These are phyloP conservation scores for Teunomyces stri DNA, from an alignment of 805 yeast species.

Conservation along the genomic window DNA sequence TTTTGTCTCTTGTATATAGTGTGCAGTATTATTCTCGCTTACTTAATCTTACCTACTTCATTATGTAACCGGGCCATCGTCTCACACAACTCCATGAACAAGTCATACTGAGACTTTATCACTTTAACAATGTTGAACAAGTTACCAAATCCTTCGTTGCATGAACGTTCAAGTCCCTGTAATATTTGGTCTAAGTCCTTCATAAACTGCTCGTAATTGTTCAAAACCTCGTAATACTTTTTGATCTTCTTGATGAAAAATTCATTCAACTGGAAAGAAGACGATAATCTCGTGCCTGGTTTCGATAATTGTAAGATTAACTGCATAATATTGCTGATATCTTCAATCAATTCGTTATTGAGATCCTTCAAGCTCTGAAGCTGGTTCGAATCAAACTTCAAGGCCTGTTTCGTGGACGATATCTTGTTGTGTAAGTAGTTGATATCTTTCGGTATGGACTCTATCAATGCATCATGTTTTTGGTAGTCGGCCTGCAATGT, in stretches of 20 bases:
- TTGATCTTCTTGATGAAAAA: conserved; percentile 53
- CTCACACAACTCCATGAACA: conserved; percentile 75
- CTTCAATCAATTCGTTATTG: conserved; percentile 44
- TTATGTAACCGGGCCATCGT: conserved; percentile 67
- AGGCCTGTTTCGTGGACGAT: conserved; percentile 64
- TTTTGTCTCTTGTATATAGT: neutral
- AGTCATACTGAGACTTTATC: conserved; percentile 61
- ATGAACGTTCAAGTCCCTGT: conserved; percentile 38
- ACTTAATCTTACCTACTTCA: conserved; percentile 21
- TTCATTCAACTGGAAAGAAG: conserved; percentile 52
- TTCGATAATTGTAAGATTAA: conserved; percentile 49
- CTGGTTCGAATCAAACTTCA: conserved; percentile 45
- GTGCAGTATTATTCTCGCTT: neutral
- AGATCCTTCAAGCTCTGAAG: conserved; percentile 31
- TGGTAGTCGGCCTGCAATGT: conserved; percentile 57
- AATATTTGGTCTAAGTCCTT: conserved; percentile 58
- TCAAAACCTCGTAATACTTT: conserved; percentile 46
- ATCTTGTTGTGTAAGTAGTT: conserved; percentile 59
- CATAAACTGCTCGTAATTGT: conserved; percentile 61
- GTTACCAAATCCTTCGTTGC: conserved; percentile 40
- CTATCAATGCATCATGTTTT: conserved; percentile 63
- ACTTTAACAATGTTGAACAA: conserved; percentile 53
- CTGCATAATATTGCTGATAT: conserved; percentile 52
- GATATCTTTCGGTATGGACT: conserved; percentile 72
- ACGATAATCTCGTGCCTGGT: conserved; percentile 58